Percentiles rank a stretch among this genome's conserved stretches.
Evolutionary conservation across 2,329 filamentous ascomycete genomes (phyloP).

Genomic region (Achaetomium macrosporum): DNA sequence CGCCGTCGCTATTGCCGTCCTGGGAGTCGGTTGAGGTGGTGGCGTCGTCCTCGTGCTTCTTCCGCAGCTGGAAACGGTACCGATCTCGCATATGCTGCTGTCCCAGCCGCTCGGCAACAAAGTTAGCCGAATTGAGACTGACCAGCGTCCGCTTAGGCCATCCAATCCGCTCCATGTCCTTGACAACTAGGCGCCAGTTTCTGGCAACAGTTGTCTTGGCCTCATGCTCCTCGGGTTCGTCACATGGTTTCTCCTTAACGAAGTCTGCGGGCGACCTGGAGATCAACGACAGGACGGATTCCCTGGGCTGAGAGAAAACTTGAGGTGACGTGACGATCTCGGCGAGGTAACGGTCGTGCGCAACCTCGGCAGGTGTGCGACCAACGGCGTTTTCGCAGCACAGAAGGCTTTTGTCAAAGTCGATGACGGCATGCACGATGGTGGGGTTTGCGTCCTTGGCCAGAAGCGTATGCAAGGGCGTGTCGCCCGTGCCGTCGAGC

Average conservation of each 20-base stretch:
- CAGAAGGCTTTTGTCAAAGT: conserved; percentile 52
- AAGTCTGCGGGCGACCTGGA: neutral
- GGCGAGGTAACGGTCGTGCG: conserved; percentile 48
- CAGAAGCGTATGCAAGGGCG: conserved; percentile 55
- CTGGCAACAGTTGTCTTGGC: conserved; percentile 3
- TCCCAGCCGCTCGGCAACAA: conserved; percentile 29
- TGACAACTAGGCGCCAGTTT: conserved; percentile 21
- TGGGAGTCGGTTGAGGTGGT: neutral
- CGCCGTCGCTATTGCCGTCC: neutral
- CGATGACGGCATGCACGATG: conserved; percentile 43
- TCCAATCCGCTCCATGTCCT: conserved; percentile 16
- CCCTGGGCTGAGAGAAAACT: neutral
- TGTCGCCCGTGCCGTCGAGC: conserved; percentile 60
- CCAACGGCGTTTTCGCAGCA: conserved; percentile 72
- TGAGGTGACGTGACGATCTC: conserved; percentile 1
- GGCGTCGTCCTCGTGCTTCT: conserved; percentile 9
- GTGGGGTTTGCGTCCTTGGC: conserved; percentile 30
- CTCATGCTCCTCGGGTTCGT: conserved; percentile 15
- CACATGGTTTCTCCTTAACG: conserved; percentile 22
- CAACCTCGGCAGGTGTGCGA: conserved; percentile 64
- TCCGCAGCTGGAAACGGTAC: conserved; percentile 15
- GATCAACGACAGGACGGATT: neutral
- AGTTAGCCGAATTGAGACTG: conserved; percentile 49
- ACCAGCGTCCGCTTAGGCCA: conserved; percentile 42
- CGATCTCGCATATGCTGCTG: conserved; percentile 14